These are phyloP conservation scores for Rhododendron ovatum DNA, from an alignment of 148 eudicot species.

Conservation along the genomic window DNA sequence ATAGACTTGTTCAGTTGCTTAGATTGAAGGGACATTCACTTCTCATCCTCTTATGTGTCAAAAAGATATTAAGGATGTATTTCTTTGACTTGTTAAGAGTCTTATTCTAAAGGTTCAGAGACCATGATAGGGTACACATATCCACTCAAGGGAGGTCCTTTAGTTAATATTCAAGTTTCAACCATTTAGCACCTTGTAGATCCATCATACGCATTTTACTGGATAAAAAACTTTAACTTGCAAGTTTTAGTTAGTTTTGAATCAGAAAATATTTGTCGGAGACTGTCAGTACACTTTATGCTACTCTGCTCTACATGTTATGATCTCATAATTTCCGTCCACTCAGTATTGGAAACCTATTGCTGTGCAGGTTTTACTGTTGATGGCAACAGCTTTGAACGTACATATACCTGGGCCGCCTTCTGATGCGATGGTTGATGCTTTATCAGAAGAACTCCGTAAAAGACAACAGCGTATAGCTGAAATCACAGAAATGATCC, in stretches of 20 bases:
- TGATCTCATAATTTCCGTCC: neutral
- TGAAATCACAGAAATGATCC: constrained; percentile 95
- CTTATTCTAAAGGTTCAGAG: neutral
- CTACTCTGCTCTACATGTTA: neutral
- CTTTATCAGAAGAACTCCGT: constrained; percentile 52
- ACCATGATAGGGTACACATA: neutral
- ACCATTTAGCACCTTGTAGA: neutral
- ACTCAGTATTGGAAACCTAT: neutral
- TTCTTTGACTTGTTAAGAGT: neutral
- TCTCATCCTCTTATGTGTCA: neutral
- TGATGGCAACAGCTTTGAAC: constrained; percentile 93
- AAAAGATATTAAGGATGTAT: neutral
- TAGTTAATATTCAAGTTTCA: neutral
- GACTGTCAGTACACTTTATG: neutral
- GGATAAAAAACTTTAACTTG: neutral
- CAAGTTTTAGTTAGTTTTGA: neutral
- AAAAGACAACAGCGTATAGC: constrained; percentile 78
- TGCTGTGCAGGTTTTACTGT: constrained; percentile 59
- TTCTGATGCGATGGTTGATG: constrained; percentile 35
- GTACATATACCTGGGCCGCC: constrained; percentile 35
- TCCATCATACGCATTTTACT: neutral
- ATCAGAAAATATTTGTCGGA: neutral
- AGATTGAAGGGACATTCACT: neutral
- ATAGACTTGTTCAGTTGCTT: neutral
- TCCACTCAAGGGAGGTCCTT: neutral